A percentile compares a stretch with the other conserved stretches of the same genome.
Evolutionary conservation across 2,329 filamentous ascomycete species (phyloP).

Genomic region (Aureobasidium vineae): DNA sequence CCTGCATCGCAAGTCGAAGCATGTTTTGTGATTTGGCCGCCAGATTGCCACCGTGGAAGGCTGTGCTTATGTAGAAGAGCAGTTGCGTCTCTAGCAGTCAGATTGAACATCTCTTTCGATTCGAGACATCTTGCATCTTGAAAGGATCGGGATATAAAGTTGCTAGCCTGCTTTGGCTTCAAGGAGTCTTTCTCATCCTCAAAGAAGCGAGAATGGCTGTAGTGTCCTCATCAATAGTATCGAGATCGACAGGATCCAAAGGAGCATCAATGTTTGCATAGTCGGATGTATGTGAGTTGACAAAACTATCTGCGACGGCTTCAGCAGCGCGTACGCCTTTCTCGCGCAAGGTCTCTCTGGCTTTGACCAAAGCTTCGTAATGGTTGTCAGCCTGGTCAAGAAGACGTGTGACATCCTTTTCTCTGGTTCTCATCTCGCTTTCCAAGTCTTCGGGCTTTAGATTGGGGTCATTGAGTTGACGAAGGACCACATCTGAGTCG

Average conservation of each 20-base stretch:
- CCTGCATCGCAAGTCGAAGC: too few relatives aligned
- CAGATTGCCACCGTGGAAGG: too few relatives aligned
- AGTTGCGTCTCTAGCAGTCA: not conserved
- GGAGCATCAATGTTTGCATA: not conserved
- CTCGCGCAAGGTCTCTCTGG: not conserved
- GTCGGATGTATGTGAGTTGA: not conserved
- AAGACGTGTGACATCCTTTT: not conserved
- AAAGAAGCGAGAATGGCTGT: not conserved
- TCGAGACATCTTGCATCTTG: too few relatives aligned
- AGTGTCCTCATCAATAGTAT: not conserved
- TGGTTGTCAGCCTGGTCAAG: not conserved
- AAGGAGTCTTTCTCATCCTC: not conserved
- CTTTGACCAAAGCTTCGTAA: not conserved
- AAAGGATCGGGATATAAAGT: not conserved
- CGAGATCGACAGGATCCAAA: constrained; percentile 11
- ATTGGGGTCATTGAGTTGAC: not conserved
- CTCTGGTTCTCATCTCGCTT: not conserved
- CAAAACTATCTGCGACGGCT: not conserved
- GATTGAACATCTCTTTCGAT: not conserved
- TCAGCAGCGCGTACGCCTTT: not conserved
- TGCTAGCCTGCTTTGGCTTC: not conserved
- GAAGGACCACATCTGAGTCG: constrained; percentile 3
- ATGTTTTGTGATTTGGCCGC: too few relatives aligned
- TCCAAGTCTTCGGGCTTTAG: not conserved
- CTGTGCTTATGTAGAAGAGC: too few relatives aligned